Evolutionary conservation across 495 filamentous ascomycete genomes (phyloP), one percentile per base, ranked within the genome.

Genomic region (Chlorociboria aeruginascens): DNA sequence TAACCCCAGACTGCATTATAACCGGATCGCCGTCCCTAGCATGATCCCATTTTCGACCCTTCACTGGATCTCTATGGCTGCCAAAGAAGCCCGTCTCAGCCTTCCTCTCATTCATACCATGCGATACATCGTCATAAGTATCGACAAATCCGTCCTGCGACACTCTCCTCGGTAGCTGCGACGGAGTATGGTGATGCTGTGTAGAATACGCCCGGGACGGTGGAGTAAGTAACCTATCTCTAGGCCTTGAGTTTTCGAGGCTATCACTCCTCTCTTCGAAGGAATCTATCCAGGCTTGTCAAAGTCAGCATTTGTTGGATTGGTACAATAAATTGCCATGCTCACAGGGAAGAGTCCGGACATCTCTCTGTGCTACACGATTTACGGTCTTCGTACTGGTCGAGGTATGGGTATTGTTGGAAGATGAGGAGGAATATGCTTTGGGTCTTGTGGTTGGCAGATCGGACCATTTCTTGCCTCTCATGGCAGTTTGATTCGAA

Each of bases 111-210:
- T 12, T 36, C 16, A 36, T 14, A 12, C 48, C 40, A 8, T 46
- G 32, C 7, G 50, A 36, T 11, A 32, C 36, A 31, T 60, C 57
- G 28, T 63, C 60, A 13, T 54, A 56, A 29, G 45, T 54, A 50
- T 74, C 67, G 6, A 76, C 61, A 45, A 61, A 77, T n/a, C 73
- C 73, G 61, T 77, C 73, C 39, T 65, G 63, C 0, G 73, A 77
- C 6, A 75, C 61, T 39, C 71, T 63, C 39, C 70, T 65, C 54
- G 58, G 60, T 54, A 59, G 63, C 40, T 53, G 29, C 53, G 70
- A 60, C 7, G 79, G 76, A 4, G 66, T 66, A 56, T 73, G 65
- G 49, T 83, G 77, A 61, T 81, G 79, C 16, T 82, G 79, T 13
- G 82, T 70, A 12, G 74, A 65, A 17, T 74, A 57, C 12, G 76